phyloP scores from a whole-genome alignment of 495 filamentous ascomycete genomes.

The Penicillium diatomitis region DNA sequence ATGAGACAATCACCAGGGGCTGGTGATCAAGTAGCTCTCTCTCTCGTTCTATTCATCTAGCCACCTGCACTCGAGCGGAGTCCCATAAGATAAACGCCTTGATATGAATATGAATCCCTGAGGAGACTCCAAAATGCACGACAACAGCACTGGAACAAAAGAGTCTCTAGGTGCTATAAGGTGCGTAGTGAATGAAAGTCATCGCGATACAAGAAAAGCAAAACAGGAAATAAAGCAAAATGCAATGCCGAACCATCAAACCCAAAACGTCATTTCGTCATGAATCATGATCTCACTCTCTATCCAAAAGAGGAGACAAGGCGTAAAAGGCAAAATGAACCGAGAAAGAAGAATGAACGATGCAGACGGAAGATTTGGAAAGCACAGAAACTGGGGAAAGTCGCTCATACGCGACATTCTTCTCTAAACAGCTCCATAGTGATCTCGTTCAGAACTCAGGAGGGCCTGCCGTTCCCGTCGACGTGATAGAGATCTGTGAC shows the following conservation, averaged over 20 bases:
- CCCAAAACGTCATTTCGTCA: constrained; percentile 12
- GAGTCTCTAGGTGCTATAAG: not conserved
- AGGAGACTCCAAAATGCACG: not conserved
- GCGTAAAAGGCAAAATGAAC: not conserved
- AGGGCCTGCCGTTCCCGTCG: constrained; percentile 25
- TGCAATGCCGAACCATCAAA: not conserved
- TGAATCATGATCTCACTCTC: constrained; percentile 4
- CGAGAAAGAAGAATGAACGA: not conserved
- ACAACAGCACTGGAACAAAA: not conserved
- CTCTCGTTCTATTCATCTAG: no score
- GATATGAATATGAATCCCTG: no score
- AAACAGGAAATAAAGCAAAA: not conserved
- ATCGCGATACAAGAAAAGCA: not conserved
- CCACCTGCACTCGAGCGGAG: no score
- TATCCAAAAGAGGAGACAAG: not conserved
- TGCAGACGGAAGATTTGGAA: not conserved
- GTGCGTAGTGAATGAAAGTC: not conserved
- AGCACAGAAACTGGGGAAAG: not conserved
- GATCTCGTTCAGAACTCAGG: constrained; percentile 20
- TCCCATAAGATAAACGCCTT: not conserved
- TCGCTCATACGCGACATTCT: not conserved
- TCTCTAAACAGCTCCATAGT: constrained; percentile 30
- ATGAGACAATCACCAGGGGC: no score
- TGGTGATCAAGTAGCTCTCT: no score
- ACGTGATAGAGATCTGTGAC: not conserved